Base-by-base conservation (phyloP, 177 flowering plant genomes). In the Vitis hybrid region DNA sequence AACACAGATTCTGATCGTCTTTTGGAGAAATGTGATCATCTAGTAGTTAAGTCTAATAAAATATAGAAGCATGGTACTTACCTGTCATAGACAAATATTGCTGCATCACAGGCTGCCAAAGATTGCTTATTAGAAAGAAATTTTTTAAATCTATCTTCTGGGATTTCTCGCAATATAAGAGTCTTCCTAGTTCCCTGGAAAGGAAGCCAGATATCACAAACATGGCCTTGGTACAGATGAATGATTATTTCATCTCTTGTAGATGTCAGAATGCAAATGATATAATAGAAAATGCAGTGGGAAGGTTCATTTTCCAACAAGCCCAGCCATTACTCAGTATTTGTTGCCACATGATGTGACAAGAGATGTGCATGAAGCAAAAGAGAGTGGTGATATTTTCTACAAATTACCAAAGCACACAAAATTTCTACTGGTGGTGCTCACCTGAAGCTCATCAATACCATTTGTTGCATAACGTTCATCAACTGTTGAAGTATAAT, bases 391-490 rank as follows among this genome's bases (percentile, higher is more conserved):
- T 64, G 58, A 18, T 31, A 18, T 50, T 51, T 60, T 45, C 18
- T 52, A 39, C 63, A 60, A 60, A 12, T 60, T 60, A 60, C 60
- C 62, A 11, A 68, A 52, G 31, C 33, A 45, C 2, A 39, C 45
- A 31, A 45, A 50, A 52, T 53, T 60, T 33, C 45, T 62, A 51
- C 33, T 57, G 21, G 45, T 39, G 68, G 49, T 64, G 77, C 90
- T 79, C 70, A 89, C 93, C 76, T 76, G 79, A 56, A 75, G 77
- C 51, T 78, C 82, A 62, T 87, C 86, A 65, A 89, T 84, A 69
- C 75, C 68, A 62, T 86, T 86, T 6, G 72, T 83, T 29, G 90
- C 85, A 83, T 81, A 86, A 21, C 79, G 70, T 65, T 85, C 84
- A 3, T 58, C 78, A 52, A 74, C 71, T 16, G 84, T 80, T 26